Percentiles rank a stretch among this genome's conserved stretches.
These are phyloP conservation scores for Cytidiella melzeri DNA, from an alignment of 768 basidiomycete species.

Conservation along the genomic window DNA sequence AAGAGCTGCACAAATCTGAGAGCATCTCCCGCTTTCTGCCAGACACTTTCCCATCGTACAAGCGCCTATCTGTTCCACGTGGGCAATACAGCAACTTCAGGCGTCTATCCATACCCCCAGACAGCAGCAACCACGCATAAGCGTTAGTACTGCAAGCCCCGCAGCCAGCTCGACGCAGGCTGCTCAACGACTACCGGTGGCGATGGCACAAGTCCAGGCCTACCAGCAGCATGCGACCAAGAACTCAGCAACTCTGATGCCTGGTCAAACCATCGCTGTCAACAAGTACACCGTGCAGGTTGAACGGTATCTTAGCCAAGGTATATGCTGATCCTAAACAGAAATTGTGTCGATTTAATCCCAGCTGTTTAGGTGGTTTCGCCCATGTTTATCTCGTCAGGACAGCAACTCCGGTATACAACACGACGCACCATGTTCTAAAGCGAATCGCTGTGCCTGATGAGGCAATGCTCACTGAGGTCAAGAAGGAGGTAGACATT, in stretches of 20 bases:
- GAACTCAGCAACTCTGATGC: constrained; percentile 64
- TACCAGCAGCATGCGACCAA: constrained; percentile 33
- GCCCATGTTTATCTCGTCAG: constrained; percentile 96
- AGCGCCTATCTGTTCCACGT: constrained; percentile 5
- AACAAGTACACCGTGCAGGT: constrained; percentile 89
- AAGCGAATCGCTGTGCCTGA: constrained; percentile 93
- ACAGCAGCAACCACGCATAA: constrained; percentile 7
- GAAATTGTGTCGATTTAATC: constrained; percentile 3
- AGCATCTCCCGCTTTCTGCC: constrained; percentile 4
- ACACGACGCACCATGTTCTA: constrained; percentile 92
- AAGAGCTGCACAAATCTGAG: constrained; percentile 1
- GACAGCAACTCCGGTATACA: constrained; percentile 80
- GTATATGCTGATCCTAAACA: constrained; percentile 33
- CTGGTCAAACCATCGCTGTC: constrained; percentile 85
- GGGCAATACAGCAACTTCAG: no score
- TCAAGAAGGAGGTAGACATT: constrained; percentile 96
- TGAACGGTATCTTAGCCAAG: constrained; percentile 94
- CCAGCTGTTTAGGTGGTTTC: constrained; percentile 74
- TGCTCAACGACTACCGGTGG: constrained; percentile 10
- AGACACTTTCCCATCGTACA: constrained; percentile 3
- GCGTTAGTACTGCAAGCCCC: neutral
- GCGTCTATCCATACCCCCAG: no score
- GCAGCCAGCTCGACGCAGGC: constrained; percentile 11
- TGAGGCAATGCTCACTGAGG: constrained; percentile 85
- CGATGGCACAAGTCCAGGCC: constrained; percentile 48